Evolutionary conservation across 352 stramenopile genomes (phyloP), one percentile per base, ranked within the genome.

Genomic region (Phytophthora tentaculata): DNA sequence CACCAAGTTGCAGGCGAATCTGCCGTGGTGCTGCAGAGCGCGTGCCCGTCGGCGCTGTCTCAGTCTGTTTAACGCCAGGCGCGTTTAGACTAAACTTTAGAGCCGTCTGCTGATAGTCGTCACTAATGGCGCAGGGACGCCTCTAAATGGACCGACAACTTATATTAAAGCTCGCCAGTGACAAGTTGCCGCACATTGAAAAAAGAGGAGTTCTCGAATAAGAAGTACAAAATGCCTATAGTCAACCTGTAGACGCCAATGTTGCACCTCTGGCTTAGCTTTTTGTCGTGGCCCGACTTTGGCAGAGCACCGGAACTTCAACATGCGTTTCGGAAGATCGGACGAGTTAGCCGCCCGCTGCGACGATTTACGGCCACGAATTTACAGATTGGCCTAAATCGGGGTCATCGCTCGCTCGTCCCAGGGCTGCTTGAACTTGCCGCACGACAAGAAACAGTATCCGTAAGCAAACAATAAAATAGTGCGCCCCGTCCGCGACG

Each of bases 261-360:
- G 22, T 43, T 50, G 54, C 24, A 16, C 39, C 39, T 8, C 1
- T 56, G 56, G 45, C 56, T 13, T 58, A 22, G n/a, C 26, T 58
- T 58, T 52, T 23, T 52, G 35, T 57, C 26, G n/a, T 13, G 19
- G 35, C 37, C 47, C 56, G 37, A 37, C 13, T 70, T 5, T 64
- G 47, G 20, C 35, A 22, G 17, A 1, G 19, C 43, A 26, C 22
- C 26, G 47, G 48, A 73, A 73, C 66, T 74, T 74, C 66, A 74
- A 69, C 60, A 74, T 74, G 66, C 60, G 55, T 65, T 74, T 69
- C 55, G 49, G 41, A 73, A 73, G 54, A 69, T 69, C 50, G 56
- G 64, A 52, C 56, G 57, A 71, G 53, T 66, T 71, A 44, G 49
- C 47, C 17, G 20, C 39, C 44, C 29, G 2, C 24, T 29, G 22